These are phyloP conservation scores for Pseudozyma hubeiensis DNA, from an alignment of 1,284 basidiomycete species.

Conservation along the genomic window DNA sequence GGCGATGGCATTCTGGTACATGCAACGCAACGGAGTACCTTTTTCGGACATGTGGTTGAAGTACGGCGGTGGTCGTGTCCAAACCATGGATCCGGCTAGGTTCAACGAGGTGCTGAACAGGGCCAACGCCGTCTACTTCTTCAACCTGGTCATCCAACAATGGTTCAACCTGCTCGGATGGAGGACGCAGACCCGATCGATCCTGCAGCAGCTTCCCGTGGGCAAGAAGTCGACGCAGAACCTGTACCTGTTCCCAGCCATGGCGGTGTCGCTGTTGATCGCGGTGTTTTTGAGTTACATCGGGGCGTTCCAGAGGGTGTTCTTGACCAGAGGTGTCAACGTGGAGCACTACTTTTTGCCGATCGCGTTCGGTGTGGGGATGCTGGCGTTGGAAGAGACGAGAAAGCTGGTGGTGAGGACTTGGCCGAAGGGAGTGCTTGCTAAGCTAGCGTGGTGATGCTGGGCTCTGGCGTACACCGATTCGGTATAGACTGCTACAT, in stretches of 20 bases:
- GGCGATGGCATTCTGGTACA: conserved; percentile 71
- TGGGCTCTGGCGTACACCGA: neutral
- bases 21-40: conserved; percentile 63
- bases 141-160: conserved; percentile 78
- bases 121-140: conserved; percentile 70
- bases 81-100: conserved; percentile 59
- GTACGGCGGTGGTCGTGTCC: conserved; percentile 71
- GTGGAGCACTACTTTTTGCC: conserved; percentile 73
- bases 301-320: conserved; percentile 36
- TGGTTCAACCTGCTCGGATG: conserved; percentile 71
- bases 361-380: conserved; percentile 69
- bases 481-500: no score
- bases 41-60: conserved; percentile 71
- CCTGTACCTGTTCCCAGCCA: conserved; percentile 46
- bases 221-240: conserved; percentile 36
- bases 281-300: conserved; percentile 50
- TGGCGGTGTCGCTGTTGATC: conserved; percentile 39
- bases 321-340: conserved; percentile 65
- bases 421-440: conserved; percentile 52
- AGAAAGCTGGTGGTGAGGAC: conserved; percentile 56
- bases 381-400: conserved; percentile 68
- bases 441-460: conserved; percentile 58
- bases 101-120: conserved; percentile 70
- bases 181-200: conserved; percentile 71
- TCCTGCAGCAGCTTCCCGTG: conserved; percentile 63